Base-by-base conservation (phyloP, 2,329 filamentous ascomycete species). In the Pezizomycotina sp. region DNA sequence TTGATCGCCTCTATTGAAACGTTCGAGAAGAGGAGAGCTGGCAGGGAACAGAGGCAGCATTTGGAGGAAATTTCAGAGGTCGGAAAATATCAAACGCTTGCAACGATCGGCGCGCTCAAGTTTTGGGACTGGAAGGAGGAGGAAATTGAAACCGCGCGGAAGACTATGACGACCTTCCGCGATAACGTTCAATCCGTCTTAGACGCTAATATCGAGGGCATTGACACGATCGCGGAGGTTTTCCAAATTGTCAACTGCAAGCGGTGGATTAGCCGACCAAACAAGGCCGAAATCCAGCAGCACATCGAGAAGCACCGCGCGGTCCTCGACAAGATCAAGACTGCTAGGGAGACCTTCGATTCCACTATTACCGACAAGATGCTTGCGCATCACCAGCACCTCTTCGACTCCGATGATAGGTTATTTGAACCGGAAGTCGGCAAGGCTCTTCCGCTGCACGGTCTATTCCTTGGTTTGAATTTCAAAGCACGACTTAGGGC, bases 391-490 rank as follows among this genome's bases (percentile, higher is more conserved):
- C 56, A 64, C 31, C 52, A 51, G 1, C 55, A 60, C 10, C 41
- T 63, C 0, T 65, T 64, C 34, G 59, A 63, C 20, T 53, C 56
- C 2, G 42, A 55, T n/a, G 62, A 14, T 39, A 44, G 18, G 22
- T 44, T 14, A 22, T 40, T 9, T 27, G 36, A 4, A n/a, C 16
- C 50, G 3, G 38, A 64, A 1, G 58, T 55, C 12, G 13, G 49
- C 1, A 38, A 52, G 0, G 48, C 50, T 3, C 42, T 48, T 6
- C 19, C 52, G 5, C 38, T 65, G 2, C 51, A 55, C 0, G 61
- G 58, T 1, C 53, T 66, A n/a, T 52, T 64, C 2, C 43, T 63
- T 3, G 56, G 57, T 9, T 63, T 67, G 59, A 59, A 64, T 3
- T 53, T 63, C 5, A 62, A 66, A 34, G 62, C 66, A 47, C 55